A percentile compares a stretch with the other conserved stretches of the same genome.
Conservation (phyloP, 2,329 filamentous ascomycete species). For the Colletotrichum trifolii region DNA sequence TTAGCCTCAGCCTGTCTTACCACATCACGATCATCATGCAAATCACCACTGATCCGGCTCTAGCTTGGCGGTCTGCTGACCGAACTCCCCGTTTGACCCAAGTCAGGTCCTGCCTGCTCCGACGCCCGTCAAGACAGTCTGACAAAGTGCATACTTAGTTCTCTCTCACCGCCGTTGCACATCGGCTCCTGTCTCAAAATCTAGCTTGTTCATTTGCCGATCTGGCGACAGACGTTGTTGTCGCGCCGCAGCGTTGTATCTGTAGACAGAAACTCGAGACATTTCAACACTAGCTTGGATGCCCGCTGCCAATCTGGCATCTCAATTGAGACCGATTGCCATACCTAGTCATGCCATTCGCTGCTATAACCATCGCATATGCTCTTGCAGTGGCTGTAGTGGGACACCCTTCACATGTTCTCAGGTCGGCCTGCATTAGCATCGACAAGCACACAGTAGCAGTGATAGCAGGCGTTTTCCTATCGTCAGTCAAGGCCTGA, state of each 20-base stretch:
- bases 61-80: slow-evolving; percentile 1
- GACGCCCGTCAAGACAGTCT: neutral
- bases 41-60: slow-evolving; percentile 1
- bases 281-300: neutral
- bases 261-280: neutral
- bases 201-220: slow-evolving; percentile 8
- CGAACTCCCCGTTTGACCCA: slow-evolving; percentile 1
- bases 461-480: no score
- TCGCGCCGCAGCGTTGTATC: slow-evolving; percentile 4
- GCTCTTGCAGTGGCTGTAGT: no score
- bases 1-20: neutral
- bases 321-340: neutral
- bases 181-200: slow-evolving; percentile 24
- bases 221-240: slow-evolving; percentile 5
- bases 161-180: slow-evolving; percentile 28
- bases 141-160: slow-evolving; percentile 13
- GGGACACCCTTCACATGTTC: no score
- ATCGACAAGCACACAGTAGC: no score
- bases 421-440: no score
- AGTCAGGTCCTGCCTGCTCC: slow-evolving; percentile 4
- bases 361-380: no score
- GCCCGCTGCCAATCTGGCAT: slow-evolving; percentile 1
- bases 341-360: neutral
- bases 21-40: slow-evolving; percentile 11
- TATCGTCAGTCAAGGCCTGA: neutral